phyloP scores from a whole-genome alignment of 805 yeast species.

The Scheffersomyces lignosus region DNA sequence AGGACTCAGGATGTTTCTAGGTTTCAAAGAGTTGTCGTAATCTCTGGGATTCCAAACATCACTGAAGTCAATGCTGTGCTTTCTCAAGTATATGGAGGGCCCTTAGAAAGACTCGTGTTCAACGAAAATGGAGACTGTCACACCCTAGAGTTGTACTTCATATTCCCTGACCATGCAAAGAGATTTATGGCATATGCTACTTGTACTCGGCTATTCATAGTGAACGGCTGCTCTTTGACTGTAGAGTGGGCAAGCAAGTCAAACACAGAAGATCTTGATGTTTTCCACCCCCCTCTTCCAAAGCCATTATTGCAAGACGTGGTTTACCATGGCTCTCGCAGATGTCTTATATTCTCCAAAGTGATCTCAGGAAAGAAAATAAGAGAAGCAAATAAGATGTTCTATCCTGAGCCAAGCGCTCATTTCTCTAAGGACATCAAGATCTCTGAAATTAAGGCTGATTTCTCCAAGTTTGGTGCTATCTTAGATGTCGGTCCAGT shows the following conservation, averaged over 20 bases:
- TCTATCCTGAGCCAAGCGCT: constrained; percentile 44
- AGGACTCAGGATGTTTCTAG: background rate
- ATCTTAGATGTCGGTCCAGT: constrained; percentile 64
- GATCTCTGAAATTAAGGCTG: constrained; percentile 42
- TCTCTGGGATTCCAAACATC: constrained; percentile 39
- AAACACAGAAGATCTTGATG: constrained; percentile 21
- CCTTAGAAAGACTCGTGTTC: constrained; percentile 52
- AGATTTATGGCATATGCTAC: constrained; percentile 51
- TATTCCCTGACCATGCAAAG: constrained; percentile 52
- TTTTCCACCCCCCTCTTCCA: constrained; percentile 22
- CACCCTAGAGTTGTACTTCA: constrained; percentile 49
- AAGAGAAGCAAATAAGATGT: constrained; percentile 22
- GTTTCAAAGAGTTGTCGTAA: constrained; percentile 28
- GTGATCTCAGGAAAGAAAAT: constrained; percentile 19
- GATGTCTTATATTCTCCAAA: constrained; percentile 49
- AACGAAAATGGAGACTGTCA: constrained; percentile 12
- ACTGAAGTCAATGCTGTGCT: constrained; percentile 53
- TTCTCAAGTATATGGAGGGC: constrained; percentile 66
- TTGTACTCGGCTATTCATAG: constrained; percentile 51
- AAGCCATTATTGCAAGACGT: constrained; percentile 31
- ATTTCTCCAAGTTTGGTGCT: constrained; percentile 58
- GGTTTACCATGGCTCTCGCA: constrained; percentile 47
- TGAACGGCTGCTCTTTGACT: constrained; percentile 55
- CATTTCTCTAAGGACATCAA: constrained; percentile 47
- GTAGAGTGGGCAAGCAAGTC: constrained; percentile 47